Evolutionary conservation across 768 basidiomycete species (phyloP).

Genomic region (Mycena olivaceomarginata): DNA sequence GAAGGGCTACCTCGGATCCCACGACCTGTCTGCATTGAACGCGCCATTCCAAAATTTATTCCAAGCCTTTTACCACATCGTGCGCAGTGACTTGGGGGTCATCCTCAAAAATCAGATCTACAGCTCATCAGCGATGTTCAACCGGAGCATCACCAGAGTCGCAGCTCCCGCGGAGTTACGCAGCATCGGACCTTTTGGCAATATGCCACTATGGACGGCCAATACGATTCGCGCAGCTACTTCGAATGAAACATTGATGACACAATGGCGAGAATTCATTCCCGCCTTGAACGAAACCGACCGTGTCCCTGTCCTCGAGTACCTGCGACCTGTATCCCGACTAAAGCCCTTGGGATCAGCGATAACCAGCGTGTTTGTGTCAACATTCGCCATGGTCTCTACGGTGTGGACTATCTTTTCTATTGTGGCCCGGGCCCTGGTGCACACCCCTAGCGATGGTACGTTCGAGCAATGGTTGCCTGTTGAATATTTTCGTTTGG

Average conservation of each 20-base stretch:
- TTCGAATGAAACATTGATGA: neutral
- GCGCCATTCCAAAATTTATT: neutral
- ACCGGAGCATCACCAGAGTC: neutral
- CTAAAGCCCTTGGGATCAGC: neutral
- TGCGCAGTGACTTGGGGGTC: neutral
- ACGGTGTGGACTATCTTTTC: neutral
- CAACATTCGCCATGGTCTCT: neutral
- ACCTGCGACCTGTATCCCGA: neutral
- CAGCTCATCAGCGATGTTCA: neutral
- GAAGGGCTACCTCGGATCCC: neutral
- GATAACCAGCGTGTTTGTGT: neutral
- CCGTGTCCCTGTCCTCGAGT: neutral
- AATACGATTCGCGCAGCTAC: neutral
- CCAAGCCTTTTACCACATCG: neutral
- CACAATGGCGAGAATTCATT: neutral
- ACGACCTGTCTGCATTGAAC: neutral
- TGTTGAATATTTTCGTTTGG: too few relatives aligned
- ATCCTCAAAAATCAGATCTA: slow-evolving; percentile 9
- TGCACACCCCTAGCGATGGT: too few relatives aligned
- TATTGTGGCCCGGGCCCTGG: too few relatives aligned
- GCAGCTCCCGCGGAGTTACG: neutral
- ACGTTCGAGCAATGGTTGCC: too few relatives aligned
- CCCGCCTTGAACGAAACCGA: neutral
- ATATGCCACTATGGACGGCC: neutral
- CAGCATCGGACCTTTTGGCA: neutral